Conservation (phyloP, 208 protist species). For the Vickermania spadyakhi region DNA sequence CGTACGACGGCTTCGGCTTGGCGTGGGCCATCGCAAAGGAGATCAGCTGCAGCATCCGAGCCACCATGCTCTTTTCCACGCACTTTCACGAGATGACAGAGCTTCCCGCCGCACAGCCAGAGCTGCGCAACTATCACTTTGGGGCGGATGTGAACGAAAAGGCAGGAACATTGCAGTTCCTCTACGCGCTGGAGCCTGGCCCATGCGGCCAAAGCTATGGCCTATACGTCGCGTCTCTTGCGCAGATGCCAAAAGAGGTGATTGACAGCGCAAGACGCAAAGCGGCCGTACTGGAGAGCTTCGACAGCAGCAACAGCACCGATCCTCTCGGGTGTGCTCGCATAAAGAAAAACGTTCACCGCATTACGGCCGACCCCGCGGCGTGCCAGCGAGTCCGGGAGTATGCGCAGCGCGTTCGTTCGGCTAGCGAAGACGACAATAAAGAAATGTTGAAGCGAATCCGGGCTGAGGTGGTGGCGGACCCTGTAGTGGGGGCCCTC, state of each 20-base stretch:
- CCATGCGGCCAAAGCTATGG: conserved; percentile 89
- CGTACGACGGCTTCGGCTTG: conserved; percentile 99
- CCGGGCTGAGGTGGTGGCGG: not conserved
- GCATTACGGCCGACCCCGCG: conserved; percentile 12
- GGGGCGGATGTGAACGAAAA: conserved; percentile 59
- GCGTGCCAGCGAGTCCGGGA: conserved; percentile 22
- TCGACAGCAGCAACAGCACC: conserved; percentile 26
- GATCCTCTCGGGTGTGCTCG: not conserved
- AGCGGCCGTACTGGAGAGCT: conserved; percentile 78
- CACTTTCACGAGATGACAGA: conserved; percentile 99
- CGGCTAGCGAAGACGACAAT: not conserved
- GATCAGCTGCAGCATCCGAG: conserved; percentile 66
- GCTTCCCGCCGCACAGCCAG: conserved; percentile 46
- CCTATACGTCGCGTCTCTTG: conserved; percentile 88
- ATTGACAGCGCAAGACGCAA: conserved; percentile 71
- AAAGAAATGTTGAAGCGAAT: not conserved
- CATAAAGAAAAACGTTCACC: not conserved
- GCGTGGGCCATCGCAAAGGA: conserved; percentile 98
- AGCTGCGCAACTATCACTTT: conserved; percentile 78
- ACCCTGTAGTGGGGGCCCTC: not conserved
- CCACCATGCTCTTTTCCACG: conserved; percentile 97
- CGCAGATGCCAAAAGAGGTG: conserved; percentile 76
- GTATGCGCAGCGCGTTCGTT: conserved; percentile 30
- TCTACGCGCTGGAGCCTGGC: conserved; percentile 75
- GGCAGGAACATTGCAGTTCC: conserved; percentile 71